Percentiles rank a stretch among this genome's conserved stretches.
Conservation (phyloP, 1,284 basidiomycete species). For the Coriolopsis trogii region DNA sequence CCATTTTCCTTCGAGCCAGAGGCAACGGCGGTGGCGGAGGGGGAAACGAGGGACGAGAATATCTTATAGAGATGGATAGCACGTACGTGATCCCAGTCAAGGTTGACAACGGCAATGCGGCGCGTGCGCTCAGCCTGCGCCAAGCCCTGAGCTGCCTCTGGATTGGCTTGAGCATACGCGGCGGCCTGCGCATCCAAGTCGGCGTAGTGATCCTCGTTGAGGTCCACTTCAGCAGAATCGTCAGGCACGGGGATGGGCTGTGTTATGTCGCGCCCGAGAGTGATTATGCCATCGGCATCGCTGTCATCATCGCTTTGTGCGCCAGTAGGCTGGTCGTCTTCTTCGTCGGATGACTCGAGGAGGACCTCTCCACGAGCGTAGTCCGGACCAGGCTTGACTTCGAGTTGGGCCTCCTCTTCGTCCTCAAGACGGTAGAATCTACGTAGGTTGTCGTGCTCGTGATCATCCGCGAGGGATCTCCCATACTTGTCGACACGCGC, state of each 20-base stretch:
- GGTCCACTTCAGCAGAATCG: conserved; percentile 65
- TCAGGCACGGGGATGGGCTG: conserved; percentile 47
- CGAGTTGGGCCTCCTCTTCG: conserved; percentile 44
- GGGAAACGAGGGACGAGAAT: conserved; percentile 85
- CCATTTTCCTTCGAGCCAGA: conserved; percentile 30
- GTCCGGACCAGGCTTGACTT: conserved; percentile 56
- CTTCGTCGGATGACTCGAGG: conserved; percentile 88
- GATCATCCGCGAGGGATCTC: conserved; percentile 66
- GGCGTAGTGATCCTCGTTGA: conserved; percentile 75
- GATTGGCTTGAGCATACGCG: conserved; percentile 55
- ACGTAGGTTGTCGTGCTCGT: conserved; percentile 77
- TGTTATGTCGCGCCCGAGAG: conserved; percentile 48
- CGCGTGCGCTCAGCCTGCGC: conserved; percentile 57
- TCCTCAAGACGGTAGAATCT: conserved; percentile 81
- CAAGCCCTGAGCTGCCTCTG: conserved; percentile 35
- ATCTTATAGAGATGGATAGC: conserved; percentile 93
- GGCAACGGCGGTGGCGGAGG: conserved; percentile 46
- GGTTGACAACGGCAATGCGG: conserved; percentile 90
- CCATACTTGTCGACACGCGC: conserved; percentile 93
- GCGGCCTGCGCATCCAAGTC: conserved; percentile 77
- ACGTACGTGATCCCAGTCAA: conserved; percentile 98
- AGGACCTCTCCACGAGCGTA: conserved; percentile 90
- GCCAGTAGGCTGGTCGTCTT: conserved; percentile 48
- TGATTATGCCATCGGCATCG: conserved; percentile 52
- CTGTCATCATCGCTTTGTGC: conserved; percentile 49